phyloP scores from a whole-genome alignment of 208 protist genomes.

The Trypanosoma lewisi region DNA sequence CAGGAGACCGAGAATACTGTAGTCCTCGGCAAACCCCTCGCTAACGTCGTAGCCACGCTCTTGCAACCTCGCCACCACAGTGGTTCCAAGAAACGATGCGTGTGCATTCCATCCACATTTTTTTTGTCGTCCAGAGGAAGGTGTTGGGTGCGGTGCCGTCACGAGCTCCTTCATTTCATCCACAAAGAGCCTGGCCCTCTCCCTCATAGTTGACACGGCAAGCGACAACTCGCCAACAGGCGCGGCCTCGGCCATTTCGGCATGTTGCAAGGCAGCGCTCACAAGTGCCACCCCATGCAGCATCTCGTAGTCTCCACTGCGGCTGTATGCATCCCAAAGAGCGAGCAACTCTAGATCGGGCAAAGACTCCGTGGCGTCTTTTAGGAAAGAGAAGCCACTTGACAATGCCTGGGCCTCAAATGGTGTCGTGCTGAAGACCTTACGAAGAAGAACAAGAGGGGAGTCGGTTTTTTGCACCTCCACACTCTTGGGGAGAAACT shows the following conservation, averaged over 20 bases:
- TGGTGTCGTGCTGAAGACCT: conserved; percentile 31
- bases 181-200: neutral
- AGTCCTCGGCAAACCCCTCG: conserved; percentile 40
- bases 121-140: neutral
- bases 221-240: conserved; percentile 2
- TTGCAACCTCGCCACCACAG: neutral
- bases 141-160: neutral
- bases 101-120: neutral
- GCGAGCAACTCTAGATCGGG: conserved; percentile 43
- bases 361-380: conserved; percentile 35
- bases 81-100: neutral
- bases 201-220: neutral
- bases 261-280: conserved; percentile 36
- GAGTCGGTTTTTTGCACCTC: conserved; percentile 24
- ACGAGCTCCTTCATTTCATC: conserved; percentile 15
- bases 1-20: conserved; percentile 33
- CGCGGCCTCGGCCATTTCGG: conserved; percentile 11
- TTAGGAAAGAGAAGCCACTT: conserved; percentile 53
- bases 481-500: conserved; percentile 41
- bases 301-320: conserved; percentile 37
- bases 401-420: conserved; percentile 21
- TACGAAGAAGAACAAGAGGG: conserved; percentile 24
- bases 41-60: conserved; percentile 24
- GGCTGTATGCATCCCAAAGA: conserved; percentile 36
- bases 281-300: conserved; percentile 36